These are phyloP conservation scores for Clonostachys rosea DNA, from an alignment of 2,329 filamentous ascomycete species.

Conservation along the genomic window DNA sequence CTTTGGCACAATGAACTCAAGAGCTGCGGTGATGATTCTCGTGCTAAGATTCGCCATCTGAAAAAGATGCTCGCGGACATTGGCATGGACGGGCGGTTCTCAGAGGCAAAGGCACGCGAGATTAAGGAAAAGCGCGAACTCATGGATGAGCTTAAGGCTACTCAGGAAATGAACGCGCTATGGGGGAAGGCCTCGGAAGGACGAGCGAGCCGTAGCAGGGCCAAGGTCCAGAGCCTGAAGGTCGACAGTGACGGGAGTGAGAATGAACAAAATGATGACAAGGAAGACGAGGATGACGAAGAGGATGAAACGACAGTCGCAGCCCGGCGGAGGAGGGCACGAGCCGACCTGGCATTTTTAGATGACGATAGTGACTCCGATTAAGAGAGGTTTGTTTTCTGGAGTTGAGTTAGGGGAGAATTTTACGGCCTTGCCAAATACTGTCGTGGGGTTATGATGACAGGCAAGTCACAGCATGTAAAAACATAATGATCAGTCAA, in stretches of 20 bases:
- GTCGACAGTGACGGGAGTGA: slow-evolving; percentile 23
- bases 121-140: slow-evolving; percentile 88
- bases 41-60: slow-evolving; percentile 79
- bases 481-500: too few species aligned
- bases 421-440: too few species aligned
- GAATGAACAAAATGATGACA: slow-evolving; percentile 14
- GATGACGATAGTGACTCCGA: slow-evolving; percentile 66
- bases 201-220: slow-evolving; percentile 33
- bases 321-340: slow-evolving; percentile 40
- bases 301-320: slow-evolving; percentile 25
- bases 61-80: slow-evolving; percentile 72
- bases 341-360: slow-evolving; percentile 59
- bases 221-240: slow-evolving; percentile 15
- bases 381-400: slow-evolving; percentile 9
- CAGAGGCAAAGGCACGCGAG: slow-evolving; percentile 73
- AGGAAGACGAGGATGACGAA: slow-evolving; percentile 15
- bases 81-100: slow-evolving; percentile 88
- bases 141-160: slow-evolving; percentile 75
- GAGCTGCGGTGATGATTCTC: slow-evolving; percentile 62
- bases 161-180: slow-evolving; percentile 72
- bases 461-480: too few species aligned
- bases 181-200: slow-evolving; percentile 60
- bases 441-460: too few species aligned
- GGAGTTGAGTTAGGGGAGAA: too few species aligned
- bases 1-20: slow-evolving; percentile 86